Evolutionary conservation across 306 rosid species (phyloP).

Genomic region (Cicer arietinum): DNA sequence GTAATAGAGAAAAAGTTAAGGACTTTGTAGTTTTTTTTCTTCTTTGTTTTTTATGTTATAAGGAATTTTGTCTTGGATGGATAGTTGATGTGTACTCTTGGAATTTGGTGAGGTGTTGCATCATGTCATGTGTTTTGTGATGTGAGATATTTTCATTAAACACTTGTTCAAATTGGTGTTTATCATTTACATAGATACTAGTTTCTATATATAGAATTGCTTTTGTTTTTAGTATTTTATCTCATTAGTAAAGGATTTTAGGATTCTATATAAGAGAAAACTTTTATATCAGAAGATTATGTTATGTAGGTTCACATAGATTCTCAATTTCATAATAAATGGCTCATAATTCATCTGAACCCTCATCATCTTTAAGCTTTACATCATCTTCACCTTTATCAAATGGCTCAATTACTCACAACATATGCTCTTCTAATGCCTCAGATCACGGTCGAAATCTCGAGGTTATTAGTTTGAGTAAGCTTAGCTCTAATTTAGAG

Average conservation of each 20-base stretch:
- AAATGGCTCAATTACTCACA: constrained; percentile 71
- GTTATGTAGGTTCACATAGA: constrained; percentile 7
- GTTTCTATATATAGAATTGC: constrained; percentile 35
- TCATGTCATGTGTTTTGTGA: constrained; percentile 34
- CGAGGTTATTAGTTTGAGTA: constrained; percentile 73
- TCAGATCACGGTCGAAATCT: constrained; percentile 64
- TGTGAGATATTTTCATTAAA: constrained; percentile 31
- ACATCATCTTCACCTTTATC: constrained; percentile 77
- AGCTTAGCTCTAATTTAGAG: constrained; percentile 82
- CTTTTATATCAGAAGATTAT: constrained; percentile 11
- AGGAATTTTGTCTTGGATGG: neutral
- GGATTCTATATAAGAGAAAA: constrained; percentile 30
- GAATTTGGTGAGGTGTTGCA: constrained; percentile 38
- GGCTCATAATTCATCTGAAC: constrained; percentile 75
- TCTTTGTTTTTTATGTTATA: neutral
- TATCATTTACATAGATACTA: neutral
- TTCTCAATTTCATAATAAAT: constrained; percentile 43
- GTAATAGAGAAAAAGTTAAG: neutral
- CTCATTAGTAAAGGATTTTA: neutral
- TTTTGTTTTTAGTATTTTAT: constrained; percentile 29
- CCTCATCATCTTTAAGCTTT: constrained; percentile 88
- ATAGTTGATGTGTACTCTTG: neutral
- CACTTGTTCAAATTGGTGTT: constrained; percentile 28
- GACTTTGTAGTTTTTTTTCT: neutral
- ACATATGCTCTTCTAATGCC: constrained; percentile 50